phyloP scores from a whole-genome alignment of 352 stramenopile species.

The Thraustochytrium sp. region DNA sequence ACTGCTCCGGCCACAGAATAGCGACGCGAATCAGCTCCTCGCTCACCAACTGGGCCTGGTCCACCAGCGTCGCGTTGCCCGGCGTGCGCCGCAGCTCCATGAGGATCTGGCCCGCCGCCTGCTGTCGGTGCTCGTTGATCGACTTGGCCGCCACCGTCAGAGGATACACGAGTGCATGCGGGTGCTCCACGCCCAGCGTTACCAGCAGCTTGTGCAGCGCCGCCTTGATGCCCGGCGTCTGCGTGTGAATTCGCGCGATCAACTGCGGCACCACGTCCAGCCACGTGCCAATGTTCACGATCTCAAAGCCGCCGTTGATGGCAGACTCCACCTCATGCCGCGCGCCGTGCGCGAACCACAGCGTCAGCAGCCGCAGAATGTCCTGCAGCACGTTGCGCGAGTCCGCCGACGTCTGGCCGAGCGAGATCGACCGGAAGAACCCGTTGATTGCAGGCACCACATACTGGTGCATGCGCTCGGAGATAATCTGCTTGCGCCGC shows the following conservation, averaged over 20 bases:
- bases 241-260: slow-evolving; percentile 74
- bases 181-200: slow-evolving; percentile 74
- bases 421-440: slow-evolving; percentile 90
- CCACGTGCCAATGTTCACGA: slow-evolving; percentile 94
- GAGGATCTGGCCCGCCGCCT: slow-evolving; percentile 87
- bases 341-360: slow-evolving; percentile 94
- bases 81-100: slow-evolving; percentile 80
- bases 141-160: slow-evolving; percentile 92
- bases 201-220: slow-evolving; percentile 56
- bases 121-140: slow-evolving; percentile 77
- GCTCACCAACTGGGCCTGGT: slow-evolving; percentile 90
- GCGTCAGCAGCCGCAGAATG: slow-evolving; percentile 92
- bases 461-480: slow-evolving; percentile 56
- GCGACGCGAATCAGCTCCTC: slow-evolving; percentile 95
- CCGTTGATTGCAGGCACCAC: slow-evolving; percentile 88
- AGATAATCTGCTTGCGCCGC: not conserved
- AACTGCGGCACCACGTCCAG: slow-evolving; percentile 93
- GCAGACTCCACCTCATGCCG: slow-evolving; percentile 72
- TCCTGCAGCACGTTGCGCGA: slow-evolving; percentile 93
- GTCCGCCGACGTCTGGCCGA: slow-evolving; percentile 83
- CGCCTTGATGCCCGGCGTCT: slow-evolving; percentile 46
- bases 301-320: slow-evolving; percentile 74
- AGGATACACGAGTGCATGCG: slow-evolving; percentile 96
- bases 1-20: slow-evolving; percentile 98
- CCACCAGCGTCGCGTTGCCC: slow-evolving; percentile 81